Evolutionary conservation across 352 stramenopile genomes (phyloP), one percentile per base, ranked within the genome.

Genomic region (Globisporangium camurandrum): DNA sequence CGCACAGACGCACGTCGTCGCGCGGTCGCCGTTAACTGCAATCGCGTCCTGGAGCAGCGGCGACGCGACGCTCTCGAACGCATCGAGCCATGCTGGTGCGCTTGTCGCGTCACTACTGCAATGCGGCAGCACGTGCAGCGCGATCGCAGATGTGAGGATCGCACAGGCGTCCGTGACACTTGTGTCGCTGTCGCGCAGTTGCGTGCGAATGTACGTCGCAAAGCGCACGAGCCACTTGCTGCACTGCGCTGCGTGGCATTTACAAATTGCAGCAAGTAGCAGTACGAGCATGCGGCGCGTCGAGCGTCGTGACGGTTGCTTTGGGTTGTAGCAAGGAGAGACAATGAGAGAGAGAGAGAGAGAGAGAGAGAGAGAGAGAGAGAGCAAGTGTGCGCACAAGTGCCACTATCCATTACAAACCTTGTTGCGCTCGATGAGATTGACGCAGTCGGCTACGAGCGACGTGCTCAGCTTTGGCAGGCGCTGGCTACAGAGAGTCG

Each of bases 371-470:
- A 31, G 3, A 19, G 20, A 43, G 38, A 22, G 37, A 14, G 6
- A 8, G 37, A 42, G 19, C 16, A 42, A 1, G 3, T 42, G n/a
- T n/a, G n/a, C n/a, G n/a, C n/a, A n/a, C 37, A 20, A 14, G 9
- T 17, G 14, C 41, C 12, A 34, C 10, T 36, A 3, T 51, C 23
- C 27, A 46, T 37, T 34, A 34, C 30, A 34, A 12, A 80, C 71
- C 67, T 85, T 84, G 49, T 77, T 88, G 17, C 75, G 78, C 51
- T 86, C 71, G 24, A 88, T 69, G 38, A 67, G 49, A 3, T 34
- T 26, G 43, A 72, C 74, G 8, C 81, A 51, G 23, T 84, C 69
- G 14, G 46, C 56, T 4, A 81, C 62, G 24, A 79, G 54, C 2
- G 60, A 46, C 20, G 54, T 1, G 46, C 74, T 57, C 9, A 88